A percentile compares a stretch with the other conserved stretches of the same genome.
These are phyloP conservation scores for Epichloe amarillans DNA, from an alignment of 2,329 filamentous ascomycete species.

Conservation along the genomic window DNA sequence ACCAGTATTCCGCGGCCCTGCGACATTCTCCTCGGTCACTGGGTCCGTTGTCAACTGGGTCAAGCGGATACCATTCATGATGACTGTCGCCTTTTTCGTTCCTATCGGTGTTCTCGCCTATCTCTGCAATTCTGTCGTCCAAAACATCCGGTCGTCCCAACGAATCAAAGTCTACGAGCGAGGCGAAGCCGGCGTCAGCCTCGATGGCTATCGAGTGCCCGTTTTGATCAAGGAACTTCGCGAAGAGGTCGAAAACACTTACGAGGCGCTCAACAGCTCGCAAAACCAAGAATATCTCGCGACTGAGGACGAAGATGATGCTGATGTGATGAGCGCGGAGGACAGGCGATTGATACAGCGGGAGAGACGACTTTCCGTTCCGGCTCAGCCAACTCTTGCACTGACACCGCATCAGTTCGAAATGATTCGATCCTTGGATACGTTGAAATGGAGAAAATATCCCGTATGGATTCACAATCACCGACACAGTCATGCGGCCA, in stretches of 20 bases:
- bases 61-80: constrained; percentile 46
- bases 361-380: constrained; percentile 27
- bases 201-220: constrained; percentile 61
- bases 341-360: constrained; percentile 28
- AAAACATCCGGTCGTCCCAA: constrained; percentile 60
- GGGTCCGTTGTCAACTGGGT: constrained; percentile 23
- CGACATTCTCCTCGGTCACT: constrained; percentile 20
- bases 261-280: constrained; percentile 56
- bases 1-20: constrained; percentile 16
- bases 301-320: constrained; percentile 34
- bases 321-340: constrained; percentile 23
- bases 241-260: constrained; percentile 62
- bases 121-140: constrained; percentile 61
- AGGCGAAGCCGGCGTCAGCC: constrained; percentile 52
- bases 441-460: constrained; percentile 50
- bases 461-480: constrained; percentile 64
- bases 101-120: constrained; percentile 61
- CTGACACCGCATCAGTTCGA: constrained; percentile 68
- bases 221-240: constrained; percentile 64
- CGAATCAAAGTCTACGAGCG: constrained; percentile 66
- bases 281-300: constrained; percentile 61
- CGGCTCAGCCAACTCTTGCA: constrained; percentile 57
- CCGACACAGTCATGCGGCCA: constrained; percentile 77
- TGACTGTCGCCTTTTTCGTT: constrained; percentile 56
- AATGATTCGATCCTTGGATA: constrained; percentile 68